A percentile compares a stretch with the other conserved stretches of the same genome.
phyloP scores from a whole-genome alignment of 768 basidiomycete genomes.

The Kwoniella sp. region DNA sequence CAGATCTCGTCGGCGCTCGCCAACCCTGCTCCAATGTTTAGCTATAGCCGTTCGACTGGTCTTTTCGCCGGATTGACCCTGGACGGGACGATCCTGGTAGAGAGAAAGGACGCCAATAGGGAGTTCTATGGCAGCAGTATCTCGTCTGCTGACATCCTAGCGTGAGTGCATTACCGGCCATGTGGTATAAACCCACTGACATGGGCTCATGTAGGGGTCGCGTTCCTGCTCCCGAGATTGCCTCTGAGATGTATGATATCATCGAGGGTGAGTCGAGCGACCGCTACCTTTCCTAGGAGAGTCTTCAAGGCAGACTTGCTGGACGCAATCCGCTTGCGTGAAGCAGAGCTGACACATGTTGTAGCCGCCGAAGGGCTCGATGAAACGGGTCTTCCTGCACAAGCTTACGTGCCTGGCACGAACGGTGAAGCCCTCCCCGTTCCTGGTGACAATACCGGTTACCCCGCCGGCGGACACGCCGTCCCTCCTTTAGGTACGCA shows the following conservation, averaged over 20 bases:
- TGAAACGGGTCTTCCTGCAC: constrained; percentile 71
- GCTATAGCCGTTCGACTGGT: constrained; percentile 92
- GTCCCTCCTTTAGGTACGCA: not conserved
- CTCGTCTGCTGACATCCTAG: constrained; percentile 80
- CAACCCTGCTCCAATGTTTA: constrained; percentile 95
- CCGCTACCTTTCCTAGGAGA: no score
- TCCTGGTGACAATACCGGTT: constrained; percentile 12
- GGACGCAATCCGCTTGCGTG: not conserved
- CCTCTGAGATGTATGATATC: constrained; percentile 84
- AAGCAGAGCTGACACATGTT: not conserved
- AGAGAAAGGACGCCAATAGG: constrained; percentile 91
- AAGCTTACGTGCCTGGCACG: constrained; percentile 67
- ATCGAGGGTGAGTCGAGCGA: constrained; percentile 62
- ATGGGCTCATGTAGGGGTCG: constrained; percentile 58
- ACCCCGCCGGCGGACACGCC: not conserved
- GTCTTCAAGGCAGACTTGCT: not conserved
- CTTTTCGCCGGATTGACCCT: constrained; percentile 90
- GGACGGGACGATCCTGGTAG: constrained; percentile 89
- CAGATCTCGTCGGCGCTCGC: constrained; percentile 69
- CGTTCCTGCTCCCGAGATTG: constrained; percentile 96
- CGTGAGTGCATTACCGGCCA: constrained; percentile 29
- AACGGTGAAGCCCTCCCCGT: constrained; percentile 30
- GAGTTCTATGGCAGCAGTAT: constrained; percentile 93
- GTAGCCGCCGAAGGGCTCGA: constrained; percentile 82
- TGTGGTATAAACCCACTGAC: not conserved